Percentiles rank a stretch among this genome's conserved stretches.
Evolutionary conservation across 805 yeast genomes (phyloP).

Genomic region (Saccharomycopsis schoenii): DNA sequence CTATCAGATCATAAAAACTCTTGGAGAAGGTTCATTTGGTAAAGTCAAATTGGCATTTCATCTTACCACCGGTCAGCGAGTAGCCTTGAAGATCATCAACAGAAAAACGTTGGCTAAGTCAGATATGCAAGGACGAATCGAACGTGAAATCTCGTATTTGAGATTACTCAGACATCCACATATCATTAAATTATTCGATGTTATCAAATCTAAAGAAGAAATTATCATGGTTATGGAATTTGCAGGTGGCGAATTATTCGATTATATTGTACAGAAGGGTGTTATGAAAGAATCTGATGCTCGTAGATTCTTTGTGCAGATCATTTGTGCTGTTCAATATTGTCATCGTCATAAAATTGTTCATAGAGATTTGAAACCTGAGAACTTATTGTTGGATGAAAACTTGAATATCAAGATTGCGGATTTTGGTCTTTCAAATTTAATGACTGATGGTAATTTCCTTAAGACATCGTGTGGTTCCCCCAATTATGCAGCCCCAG

Average conservation of each 20-base stretch:
- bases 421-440: conserved; percentile 74
- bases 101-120: conserved; percentile 85
- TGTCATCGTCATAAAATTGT: conserved; percentile 95
- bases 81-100: conserved; percentile 88
- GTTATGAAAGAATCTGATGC: conserved; percentile 89
- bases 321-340: conserved; percentile 91
- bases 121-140: conserved; percentile 95
- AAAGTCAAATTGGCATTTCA: conserved; percentile 90
- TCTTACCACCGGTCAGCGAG: conserved; percentile 81
- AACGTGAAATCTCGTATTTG: conserved; percentile 85
- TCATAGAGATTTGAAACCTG: conserved; percentile 94
- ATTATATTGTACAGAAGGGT: conserved; percentile 89
- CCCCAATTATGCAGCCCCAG: conserved; percentile 97
- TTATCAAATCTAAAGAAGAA: conserved; percentile 88
- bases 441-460: conserved; percentile 94
- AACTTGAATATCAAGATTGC: conserved; percentile 89
- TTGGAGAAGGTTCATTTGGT: conserved; percentile 96
- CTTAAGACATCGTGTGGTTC: conserved; percentile 92
- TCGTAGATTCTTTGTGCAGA: conserved; percentile 89
- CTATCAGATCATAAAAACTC: conserved; percentile 83
- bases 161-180: conserved; percentile 89
- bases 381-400: conserved; percentile 81
- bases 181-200: conserved; percentile 90
- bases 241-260: conserved; percentile 94
- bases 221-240: conserved; percentile 95